These are phyloP conservation scores for Rhodotorula mucilaginosa DNA, from an alignment of 1,284 basidiomycete genomes.

Conservation along the genomic window DNA sequence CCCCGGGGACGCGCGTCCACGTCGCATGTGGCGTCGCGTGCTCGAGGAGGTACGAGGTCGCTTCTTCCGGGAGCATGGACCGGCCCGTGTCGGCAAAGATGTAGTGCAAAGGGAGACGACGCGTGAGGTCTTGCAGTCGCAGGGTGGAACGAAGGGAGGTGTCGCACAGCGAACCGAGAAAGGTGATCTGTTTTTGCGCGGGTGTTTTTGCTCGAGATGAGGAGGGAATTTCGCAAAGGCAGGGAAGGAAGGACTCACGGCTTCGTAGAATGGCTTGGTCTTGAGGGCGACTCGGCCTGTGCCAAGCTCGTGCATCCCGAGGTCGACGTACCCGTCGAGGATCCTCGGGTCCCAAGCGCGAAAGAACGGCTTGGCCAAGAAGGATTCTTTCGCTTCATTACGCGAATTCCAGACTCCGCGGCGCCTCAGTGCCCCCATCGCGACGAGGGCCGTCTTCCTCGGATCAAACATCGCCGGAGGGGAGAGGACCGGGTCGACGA, in stretches of 20 bases:
- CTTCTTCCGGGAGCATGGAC: conserved; percentile 35
- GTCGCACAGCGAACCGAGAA: conserved; percentile 33
- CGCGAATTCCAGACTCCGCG: conserved; percentile 50
- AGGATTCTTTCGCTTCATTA: conserved; percentile 60
- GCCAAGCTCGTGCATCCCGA: conserved; percentile 15
- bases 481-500: conserved; percentile 75
- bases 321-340: conserved; percentile 62
- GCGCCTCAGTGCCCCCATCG: conserved; percentile 41
- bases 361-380: conserved; percentile 66
- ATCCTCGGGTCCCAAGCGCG: conserved; percentile 67
- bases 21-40: conserved; percentile 35
- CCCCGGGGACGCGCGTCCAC: background rate
- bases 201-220: background rate
- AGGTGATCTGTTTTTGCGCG: conserved; percentile 34
- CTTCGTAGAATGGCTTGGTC: conserved; percentile 27
- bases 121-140: conserved; percentile 29
- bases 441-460: conserved; percentile 35
- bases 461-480: conserved; percentile 32
- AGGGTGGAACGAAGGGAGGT: conserved; percentile 33
- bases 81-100: conserved; percentile 37
- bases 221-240: too few relatives aligned
- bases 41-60: conserved; percentile 13
- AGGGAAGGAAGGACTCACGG: conserved; percentile 12
- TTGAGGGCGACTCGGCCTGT: conserved; percentile 25
- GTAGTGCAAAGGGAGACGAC: conserved; percentile 36